Percentiles rank a stretch among this genome's conserved stretches.
phyloP scores from a whole-genome alignment of 2,329 filamentous ascomycete species.

The Pyrenophora graminea region DNA sequence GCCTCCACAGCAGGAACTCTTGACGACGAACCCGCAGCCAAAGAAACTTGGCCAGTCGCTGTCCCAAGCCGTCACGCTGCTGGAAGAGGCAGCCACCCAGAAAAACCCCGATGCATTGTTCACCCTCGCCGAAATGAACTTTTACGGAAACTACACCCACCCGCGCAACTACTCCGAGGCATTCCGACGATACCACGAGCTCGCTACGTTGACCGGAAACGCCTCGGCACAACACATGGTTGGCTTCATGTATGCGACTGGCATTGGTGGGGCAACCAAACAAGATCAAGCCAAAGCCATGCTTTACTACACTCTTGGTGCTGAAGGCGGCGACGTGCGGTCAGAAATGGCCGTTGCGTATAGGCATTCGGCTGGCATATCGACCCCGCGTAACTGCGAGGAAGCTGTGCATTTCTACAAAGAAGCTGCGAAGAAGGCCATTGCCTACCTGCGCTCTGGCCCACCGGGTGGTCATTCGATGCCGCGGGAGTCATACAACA shows the following conservation, averaged over 20 bases:
- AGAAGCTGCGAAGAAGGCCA: constrained; percentile 88
- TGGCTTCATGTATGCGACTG: constrained; percentile 93
- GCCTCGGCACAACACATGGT: constrained; percentile 94
- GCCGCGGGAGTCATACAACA: constrained; percentile 76
- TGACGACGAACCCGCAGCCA: constrained; percentile 43
- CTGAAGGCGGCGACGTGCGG: constrained; percentile 76
- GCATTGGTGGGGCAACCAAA: constrained; percentile 78
- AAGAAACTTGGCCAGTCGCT: constrained; percentile 57
- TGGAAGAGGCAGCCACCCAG: constrained; percentile 61
- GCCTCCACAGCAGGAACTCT: constrained; percentile 54
- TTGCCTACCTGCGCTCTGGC: constrained; percentile 83
- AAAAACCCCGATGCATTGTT: constrained; percentile 82
- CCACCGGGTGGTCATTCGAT: constrained; percentile 85
- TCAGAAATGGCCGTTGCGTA: constrained; percentile 95
- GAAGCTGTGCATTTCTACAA: constrained; percentile 87
- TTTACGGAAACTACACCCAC: constrained; percentile 91
- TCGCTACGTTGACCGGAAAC: constrained; percentile 80
- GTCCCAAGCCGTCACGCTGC: constrained; percentile 61
- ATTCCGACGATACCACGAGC: constrained; percentile 77
- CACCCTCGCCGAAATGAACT: constrained; percentile 90
- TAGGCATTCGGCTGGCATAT: constrained; percentile 82
- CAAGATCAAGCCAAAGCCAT: constrained; percentile 89
- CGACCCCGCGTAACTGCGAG: constrained; percentile 83
- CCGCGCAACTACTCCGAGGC: constrained; percentile 79
- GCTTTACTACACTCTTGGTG: constrained; percentile 93